Percentiles rank a stretch among this genome's conserved stretches.
Evolutionary conservation across 83 land plant species (phyloP).

Genomic region (Thuja plicata): DNA sequence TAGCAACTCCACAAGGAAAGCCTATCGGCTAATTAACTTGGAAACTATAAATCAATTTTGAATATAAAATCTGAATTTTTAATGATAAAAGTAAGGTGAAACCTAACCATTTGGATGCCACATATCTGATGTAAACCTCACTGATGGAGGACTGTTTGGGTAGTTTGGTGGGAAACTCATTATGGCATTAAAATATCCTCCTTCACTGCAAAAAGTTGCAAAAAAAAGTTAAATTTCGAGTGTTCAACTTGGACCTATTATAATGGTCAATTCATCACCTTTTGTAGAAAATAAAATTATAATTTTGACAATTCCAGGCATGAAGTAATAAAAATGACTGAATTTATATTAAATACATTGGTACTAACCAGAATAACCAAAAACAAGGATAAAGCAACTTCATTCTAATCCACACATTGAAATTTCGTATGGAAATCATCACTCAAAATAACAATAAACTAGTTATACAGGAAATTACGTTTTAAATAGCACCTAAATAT

Average conservation of each 20-base stretch:
- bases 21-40: too few species aligned
- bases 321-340: neutral
- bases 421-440: neutral
- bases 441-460: neutral
- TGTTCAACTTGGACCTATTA: neutral
- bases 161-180: conserved; percentile 77
- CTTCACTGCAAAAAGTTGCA: conserved; percentile 29
- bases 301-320: neutral
- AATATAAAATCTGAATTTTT: neutral
- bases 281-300: neutral
- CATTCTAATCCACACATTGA: neutral
- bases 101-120: conserved; percentile 80
- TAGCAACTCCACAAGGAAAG: too few species aligned
- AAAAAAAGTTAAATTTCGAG: neutral
- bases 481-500: neutral
- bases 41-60: neutral
- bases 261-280: neutral
- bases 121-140: conserved; percentile 75
- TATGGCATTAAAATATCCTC: conserved; percentile 74
- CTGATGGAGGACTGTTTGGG: conserved; percentile 78
- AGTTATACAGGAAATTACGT: neutral
- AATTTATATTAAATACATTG: neutral
- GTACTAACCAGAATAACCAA: neutral
- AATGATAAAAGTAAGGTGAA: neutral
- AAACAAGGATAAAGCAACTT: neutral